Percentiles rank a stretch among this genome's conserved stretches.
These are phyloP conservation scores for Epichloe brachyelytri DNA, from an alignment of 2,329 filamentous ascomycete species.

Conservation along the genomic window DNA sequence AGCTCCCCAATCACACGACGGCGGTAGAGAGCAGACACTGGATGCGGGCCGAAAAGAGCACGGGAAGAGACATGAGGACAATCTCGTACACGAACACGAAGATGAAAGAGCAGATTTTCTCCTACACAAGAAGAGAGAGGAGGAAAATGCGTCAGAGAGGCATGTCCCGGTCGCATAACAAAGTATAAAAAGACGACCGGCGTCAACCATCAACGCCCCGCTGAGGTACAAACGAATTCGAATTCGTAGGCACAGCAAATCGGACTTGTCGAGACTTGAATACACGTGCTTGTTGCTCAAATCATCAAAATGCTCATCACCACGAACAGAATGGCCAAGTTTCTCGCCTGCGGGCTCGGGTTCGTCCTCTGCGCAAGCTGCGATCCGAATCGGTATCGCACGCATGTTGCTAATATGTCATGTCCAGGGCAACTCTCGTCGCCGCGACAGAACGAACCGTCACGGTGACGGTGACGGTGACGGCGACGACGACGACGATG, in stretches of 20 bases:
- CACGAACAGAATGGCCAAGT: not conserved
- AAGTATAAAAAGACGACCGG: too few relatives aligned
- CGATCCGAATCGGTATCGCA: too few relatives aligned
- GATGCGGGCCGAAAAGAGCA: not conserved
- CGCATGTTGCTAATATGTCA: not conserved
- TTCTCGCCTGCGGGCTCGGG: not conserved
- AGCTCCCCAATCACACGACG: not conserved
- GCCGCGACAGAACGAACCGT: slow-evolving; percentile 15
- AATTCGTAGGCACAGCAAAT: too few relatives aligned
- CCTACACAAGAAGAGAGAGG: too few relatives aligned
- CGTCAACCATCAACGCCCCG: too few relatives aligned
- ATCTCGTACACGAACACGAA: not conserved
- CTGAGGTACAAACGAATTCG: too few relatives aligned
- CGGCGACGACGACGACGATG: slow-evolving; percentile 16
- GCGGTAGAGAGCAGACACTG: not conserved
- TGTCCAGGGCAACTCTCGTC: slow-evolving; percentile 13
- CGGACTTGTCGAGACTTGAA: too few relatives aligned
- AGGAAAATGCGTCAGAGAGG: too few relatives aligned
- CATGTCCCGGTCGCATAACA: too few relatives aligned
- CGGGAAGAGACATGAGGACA: not conserved
- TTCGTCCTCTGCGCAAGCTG: not conserved
- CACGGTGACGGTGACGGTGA: too few relatives aligned
- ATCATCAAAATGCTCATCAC: not conserved
- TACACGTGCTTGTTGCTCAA: not conserved
- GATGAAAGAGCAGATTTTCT: not conserved